phyloP scores from a whole-genome alignment of 139 green algal genomes.

The Edaphochlamys debaryana region DNA sequence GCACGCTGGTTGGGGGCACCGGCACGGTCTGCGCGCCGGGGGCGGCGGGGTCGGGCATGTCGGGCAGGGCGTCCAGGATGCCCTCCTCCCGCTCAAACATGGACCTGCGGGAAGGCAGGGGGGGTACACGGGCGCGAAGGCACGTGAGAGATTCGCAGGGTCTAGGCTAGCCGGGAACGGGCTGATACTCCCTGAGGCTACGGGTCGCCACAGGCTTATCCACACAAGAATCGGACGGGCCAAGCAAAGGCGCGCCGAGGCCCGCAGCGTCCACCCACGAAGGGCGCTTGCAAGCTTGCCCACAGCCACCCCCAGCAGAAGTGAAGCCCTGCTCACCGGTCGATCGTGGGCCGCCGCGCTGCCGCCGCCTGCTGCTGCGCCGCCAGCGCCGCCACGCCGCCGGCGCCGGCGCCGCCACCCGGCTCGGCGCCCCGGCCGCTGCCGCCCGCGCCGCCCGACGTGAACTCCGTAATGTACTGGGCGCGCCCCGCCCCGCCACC shows the following conservation, averaged over 20 bases:
- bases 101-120: conserved; percentile 22
- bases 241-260: no score
- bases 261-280: no score
- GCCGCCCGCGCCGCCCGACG: background rate
- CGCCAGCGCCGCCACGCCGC: background rate
- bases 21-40: conserved; percentile 41
- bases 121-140: no score
- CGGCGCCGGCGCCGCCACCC: background rate
- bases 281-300: no score
- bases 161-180: no score
- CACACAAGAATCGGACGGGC: no score
- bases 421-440: no score
- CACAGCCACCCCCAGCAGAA: no score
- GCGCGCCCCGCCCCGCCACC: background rate
- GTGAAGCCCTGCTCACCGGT: no score
- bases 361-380: conserved; percentile 31
- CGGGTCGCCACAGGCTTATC: no score
- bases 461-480: conserved; percentile 63
- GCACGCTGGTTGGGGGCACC: conserved; percentile 25
- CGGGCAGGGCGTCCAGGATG: conserved; percentile 65
- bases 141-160: no score
- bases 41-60: conserved; percentile 60
- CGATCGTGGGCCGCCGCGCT: conserved; percentile 18
- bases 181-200: no score
- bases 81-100: conserved; percentile 28